Evolutionary conservation across 306 rosid genomes (phyloP).

Genomic region (Crotalaria pallida): DNA sequence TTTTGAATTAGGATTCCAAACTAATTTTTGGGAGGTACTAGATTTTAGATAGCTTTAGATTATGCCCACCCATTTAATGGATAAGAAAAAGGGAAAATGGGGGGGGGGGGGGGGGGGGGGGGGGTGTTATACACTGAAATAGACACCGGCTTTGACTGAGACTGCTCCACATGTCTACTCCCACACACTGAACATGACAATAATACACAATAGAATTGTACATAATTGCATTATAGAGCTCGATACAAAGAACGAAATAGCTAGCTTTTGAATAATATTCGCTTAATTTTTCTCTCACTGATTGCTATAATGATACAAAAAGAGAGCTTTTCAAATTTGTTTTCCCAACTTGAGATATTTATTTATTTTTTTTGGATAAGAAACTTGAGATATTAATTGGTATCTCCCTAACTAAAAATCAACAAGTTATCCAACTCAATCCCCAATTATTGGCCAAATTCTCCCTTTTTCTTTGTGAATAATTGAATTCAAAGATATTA

Average conservation of each 20-base stretch:
- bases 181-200: not conserved
- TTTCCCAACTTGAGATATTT: not conserved
- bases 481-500: not conserved
- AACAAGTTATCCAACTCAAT: not conserved
- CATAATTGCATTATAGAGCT: not conserved
- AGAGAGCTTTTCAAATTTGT: not conserved
- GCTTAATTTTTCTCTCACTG: not conserved
- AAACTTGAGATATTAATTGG: not conserved
- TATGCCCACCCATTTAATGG: not conserved
- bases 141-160: not conserved
- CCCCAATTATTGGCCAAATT: not conserved
- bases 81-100: slow-evolving; percentile 1
- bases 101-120: no score
- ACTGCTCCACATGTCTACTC: not conserved
- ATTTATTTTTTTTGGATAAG: not conserved
- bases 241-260: not conserved
- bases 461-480: not conserved
- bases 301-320: not conserved
- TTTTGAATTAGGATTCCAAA: no score
- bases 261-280: not conserved
- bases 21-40: not conserved
- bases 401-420: not conserved
- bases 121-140: not conserved
- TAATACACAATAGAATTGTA: not conserved
- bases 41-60: not conserved